Evolutionary conservation across 2,329 filamentous ascomycete genomes (phyloP).

Genomic region (Colletotrichum agaves): DNA sequence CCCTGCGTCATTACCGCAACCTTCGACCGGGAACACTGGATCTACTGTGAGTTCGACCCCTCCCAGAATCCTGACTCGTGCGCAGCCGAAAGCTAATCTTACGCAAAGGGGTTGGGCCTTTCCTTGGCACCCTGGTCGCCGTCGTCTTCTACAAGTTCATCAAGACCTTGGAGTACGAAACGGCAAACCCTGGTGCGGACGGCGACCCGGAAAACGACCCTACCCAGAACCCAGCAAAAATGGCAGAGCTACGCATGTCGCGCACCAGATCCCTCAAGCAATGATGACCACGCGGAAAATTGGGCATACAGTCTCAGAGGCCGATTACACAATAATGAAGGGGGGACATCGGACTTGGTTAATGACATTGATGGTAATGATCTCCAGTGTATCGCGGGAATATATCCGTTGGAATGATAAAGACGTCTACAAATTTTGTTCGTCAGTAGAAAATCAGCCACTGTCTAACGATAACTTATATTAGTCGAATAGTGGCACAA

Average conservation of each 20-base stretch:
- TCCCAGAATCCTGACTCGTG: conserved; percentile 42
- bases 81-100: conserved; percentile 18
- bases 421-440: background rate
- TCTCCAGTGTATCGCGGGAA: conserved; percentile 1
- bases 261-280: conserved; percentile 30
- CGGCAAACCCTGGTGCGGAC: conserved; percentile 59
- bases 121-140: conserved; percentile 48
- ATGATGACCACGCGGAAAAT: background rate
- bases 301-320: background rate
- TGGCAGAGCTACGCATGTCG: conserved; percentile 40
- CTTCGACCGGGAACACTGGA: conserved; percentile 59
- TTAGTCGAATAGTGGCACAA: background rate
- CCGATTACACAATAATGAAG: conserved; percentile 23
- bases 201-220: conserved; percentile 56
- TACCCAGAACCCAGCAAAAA: conserved; percentile 55
- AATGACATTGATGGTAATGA: conserved; percentile 28
- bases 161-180: conserved; percentile 55
- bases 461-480: background rate
- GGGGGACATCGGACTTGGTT: conserved; percentile 11
- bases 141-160: conserved; percentile 53
- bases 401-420: background rate
- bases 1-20: conserved; percentile 55
- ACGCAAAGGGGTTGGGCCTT: conserved; percentile 47
- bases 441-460: background rate
- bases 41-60: conserved; percentile 52